A percentile compares a stretch with the other conserved stretches of the same genome.
Conservation (phyloP, 202 grass and related monocot genomes). For the Bolboschoenoplectus hybrid region DNA sequence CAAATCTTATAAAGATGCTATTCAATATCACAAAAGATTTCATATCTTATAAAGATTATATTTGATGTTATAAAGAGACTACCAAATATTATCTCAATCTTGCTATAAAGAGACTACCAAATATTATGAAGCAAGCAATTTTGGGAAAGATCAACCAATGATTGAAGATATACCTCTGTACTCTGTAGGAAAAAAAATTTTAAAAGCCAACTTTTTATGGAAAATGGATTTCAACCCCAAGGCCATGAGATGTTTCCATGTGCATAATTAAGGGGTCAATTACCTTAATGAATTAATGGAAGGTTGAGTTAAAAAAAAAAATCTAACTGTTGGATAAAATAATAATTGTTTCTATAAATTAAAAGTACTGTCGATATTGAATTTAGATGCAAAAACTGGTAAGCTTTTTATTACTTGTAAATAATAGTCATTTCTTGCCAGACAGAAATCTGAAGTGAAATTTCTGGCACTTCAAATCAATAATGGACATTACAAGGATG, state of each 20-base stretch:
- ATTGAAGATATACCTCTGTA: neutral
- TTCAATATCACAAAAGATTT: neutral
- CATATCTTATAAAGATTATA: neutral
- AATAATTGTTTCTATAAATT: no score
- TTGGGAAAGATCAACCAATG: neutral
- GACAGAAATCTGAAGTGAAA: neutral
- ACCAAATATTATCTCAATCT: conserved; percentile 1
- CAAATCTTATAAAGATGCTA: neutral
- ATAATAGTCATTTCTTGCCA: no score
- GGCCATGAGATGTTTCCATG: neutral
- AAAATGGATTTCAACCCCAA: neutral
- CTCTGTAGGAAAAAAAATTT: neutral
- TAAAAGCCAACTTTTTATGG: neutral
- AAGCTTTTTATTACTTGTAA: no score
- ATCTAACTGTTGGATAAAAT: no score
- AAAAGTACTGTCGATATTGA: no score
- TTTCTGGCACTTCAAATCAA: neutral
- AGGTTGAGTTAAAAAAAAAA: no score
- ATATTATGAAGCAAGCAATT: neutral
- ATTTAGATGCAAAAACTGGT: no score
- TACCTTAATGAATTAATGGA: neutral
- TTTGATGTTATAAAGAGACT: neutral
- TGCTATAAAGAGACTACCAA: neutral
- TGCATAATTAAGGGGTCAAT: neutral
- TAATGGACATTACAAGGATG: neutral